Base-by-base conservation (phyloP, 1,139 yeast genomes). In the Schwanniomyces etchellsii region DNA sequence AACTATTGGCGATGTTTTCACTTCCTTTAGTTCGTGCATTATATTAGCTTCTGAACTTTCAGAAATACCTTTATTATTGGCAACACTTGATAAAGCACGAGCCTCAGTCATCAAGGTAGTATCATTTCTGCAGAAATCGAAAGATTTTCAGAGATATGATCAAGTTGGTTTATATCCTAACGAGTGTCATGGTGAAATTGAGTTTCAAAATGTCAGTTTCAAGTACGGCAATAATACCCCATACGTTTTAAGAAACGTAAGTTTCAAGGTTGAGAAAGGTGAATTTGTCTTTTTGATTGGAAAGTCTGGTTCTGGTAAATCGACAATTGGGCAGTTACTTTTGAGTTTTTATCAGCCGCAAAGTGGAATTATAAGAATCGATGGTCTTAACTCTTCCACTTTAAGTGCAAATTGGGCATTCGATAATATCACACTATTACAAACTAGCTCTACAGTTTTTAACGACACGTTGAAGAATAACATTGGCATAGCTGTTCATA, bases 301-400 rank as follows among this genome's bases (percentile, higher is more conserved):
- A 0, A 67, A 70, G 37, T 86, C 96, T 0, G 98, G 98, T 0
- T 78, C 91, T 0, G 98, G 98, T 0, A 91, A 91, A 50, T 86
- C 96, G 0, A 83, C 97, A 0, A 40, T 91, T 7, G 74, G 82
- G 0, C 72, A 71, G 28, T 52, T 91, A 3, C 45, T 91, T 2
- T 50, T 81, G 36, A 72, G 72, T 18, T 65, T 84, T 24, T 86
- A 88, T 42, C 39, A 51, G 0, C 59, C 67, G 1, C 42, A 50
- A 4, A 36, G 50, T 0, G 97, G 97, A 0, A 89, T 91, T 1
- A 70, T 89, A 3, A 49, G 49, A 5, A 52, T 88, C 13, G 89
- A 79, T 47, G 81, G 75, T 0, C 47, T 55, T 26, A 57, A 71
- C 22, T 46, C 81, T 2, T 44, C 55, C 1, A 40, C 51, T 1